phyloP scores from a whole-genome alignment of 2,329 filamentous ascomycete species.

The Ceratocystis smalleyi region DNA sequence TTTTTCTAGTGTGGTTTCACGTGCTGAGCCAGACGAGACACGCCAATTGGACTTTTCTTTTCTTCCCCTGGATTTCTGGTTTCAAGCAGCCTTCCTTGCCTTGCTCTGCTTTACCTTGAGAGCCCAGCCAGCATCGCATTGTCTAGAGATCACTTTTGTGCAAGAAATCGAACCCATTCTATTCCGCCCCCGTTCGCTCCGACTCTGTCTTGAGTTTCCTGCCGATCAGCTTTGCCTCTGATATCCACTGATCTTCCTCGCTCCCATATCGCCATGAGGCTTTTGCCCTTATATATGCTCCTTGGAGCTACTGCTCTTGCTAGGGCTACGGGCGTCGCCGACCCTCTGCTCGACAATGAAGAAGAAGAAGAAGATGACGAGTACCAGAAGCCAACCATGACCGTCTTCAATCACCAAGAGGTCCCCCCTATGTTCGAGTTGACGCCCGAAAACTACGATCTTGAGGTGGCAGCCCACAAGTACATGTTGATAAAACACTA shows the following conservation, averaged over 20 bases:
- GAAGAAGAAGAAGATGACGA: slow-evolving; percentile 21
- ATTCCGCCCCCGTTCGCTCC: not conserved
- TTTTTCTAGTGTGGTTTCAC: slow-evolving; percentile 13
- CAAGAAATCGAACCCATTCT: not conserved
- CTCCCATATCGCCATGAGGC: slow-evolving; percentile 28
- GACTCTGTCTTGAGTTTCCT: not conserved
- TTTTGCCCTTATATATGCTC: slow-evolving; percentile 31
- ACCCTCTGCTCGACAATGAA: slow-evolving; percentile 24
- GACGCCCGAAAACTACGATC: slow-evolving; percentile 40
- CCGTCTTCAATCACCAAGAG: slow-evolving; percentile 48
- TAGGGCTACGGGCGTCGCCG: slow-evolving; percentile 17
- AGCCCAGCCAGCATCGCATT: not conserved
- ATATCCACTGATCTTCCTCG: not conserved
- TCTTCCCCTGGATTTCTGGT: slow-evolving; percentile 6
- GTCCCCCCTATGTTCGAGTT: slow-evolving; percentile 52
- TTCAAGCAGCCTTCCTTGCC: slow-evolving; percentile 1
- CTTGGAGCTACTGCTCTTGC: slow-evolving; percentile 31
- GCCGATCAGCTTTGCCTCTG: too few relatives aligned
- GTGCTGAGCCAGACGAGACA: not conserved
- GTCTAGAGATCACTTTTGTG: not conserved
- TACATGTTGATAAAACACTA: slow-evolving; percentile 48
- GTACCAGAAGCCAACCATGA: slow-evolving; percentile 24
- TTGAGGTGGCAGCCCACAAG: slow-evolving; percentile 38
- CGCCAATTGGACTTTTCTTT: not conserved
- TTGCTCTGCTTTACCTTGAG: too few relatives aligned